Percentiles rank a stretch among this genome's conserved stretches.
Conservation (phyloP, 2,329 filamentous ascomycete species). For the Penicillium sp. region DNA sequence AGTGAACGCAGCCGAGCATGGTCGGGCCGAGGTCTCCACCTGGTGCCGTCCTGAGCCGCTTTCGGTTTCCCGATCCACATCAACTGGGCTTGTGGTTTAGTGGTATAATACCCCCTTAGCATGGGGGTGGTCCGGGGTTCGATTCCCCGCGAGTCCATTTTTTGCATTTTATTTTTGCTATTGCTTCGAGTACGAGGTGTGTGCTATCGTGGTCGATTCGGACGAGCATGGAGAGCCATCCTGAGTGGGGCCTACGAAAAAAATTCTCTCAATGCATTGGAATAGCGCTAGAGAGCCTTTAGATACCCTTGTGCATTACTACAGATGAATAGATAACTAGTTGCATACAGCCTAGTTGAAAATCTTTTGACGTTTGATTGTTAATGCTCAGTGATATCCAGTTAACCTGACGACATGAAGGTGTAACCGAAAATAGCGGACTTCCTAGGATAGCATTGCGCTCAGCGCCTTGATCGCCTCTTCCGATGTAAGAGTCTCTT, state of each 20-base stretch:
- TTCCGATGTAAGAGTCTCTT: slow-evolving; percentile 11
- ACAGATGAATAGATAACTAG: too few species aligned
- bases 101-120: slow-evolving; percentile 47
- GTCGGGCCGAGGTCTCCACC: slow-evolving; percentile 1
- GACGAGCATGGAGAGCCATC: not conserved
- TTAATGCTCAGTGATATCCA: not conserved
- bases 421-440: not conserved
- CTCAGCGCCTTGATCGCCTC: slow-evolving; percentile 12
- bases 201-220: not conserved
- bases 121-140: slow-evolving; percentile 47
- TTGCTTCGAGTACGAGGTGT: not conserved
- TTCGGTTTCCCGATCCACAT: not conserved
- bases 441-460: slow-evolving; percentile 9
- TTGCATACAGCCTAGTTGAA: not conserved
- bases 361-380: not conserved
- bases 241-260: not conserved
- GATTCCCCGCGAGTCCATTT: slow-evolving; percentile 47
- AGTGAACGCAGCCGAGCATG: not conserved
- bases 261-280: not conserved
- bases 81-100: slow-evolving; percentile 31
- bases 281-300: slow-evolving; percentile 1
- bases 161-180: slow-evolving; percentile 8
- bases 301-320: slow-evolving; percentile 4
- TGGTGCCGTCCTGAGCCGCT: not conserved
- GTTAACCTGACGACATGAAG: not conserved